A percentile compares a stretch with the other conserved stretches of the same genome.
Evolutionary conservation across 352 stramenopile species (phyloP).

Genomic region (Elongisporangium anandrum): DNA sequence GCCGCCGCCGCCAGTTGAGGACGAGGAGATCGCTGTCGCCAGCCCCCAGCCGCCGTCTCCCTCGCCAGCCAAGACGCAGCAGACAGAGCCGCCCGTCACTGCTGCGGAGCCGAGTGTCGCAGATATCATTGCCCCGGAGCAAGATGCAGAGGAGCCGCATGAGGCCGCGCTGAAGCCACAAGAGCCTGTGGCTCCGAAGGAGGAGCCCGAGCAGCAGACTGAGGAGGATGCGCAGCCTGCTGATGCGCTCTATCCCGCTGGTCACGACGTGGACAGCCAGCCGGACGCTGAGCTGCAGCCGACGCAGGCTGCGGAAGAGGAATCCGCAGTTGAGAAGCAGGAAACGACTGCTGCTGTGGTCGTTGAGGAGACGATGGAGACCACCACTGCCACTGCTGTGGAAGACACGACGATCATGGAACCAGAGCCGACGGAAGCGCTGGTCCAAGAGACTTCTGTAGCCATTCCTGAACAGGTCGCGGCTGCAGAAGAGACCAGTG

Average conservation of each 20-base stretch:
- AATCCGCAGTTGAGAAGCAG: neutral
- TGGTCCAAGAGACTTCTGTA: neutral
- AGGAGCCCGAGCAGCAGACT: neutral
- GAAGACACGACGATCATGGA: neutral
- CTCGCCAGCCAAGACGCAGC: neutral
- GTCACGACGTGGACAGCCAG: neutral
- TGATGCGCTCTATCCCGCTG: neutral
- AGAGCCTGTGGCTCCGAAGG: neutral
- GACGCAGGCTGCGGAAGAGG: neutral
- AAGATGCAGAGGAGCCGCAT: neutral
- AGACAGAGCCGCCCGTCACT: neutral
- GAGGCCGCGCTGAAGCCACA: neutral
- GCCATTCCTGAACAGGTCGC: neutral
- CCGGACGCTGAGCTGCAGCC: neutral
- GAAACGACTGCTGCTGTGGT: neutral
- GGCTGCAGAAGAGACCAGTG: neutral
- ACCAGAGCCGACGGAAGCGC: neutral
- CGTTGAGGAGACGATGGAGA: neutral
- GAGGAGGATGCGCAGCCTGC: neutral
- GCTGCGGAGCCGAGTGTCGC: neutral
- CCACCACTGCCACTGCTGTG: neutral
- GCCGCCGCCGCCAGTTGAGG: neutral
- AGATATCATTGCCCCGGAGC: neutral
- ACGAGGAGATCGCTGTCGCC: neutral
- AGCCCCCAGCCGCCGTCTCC: neutral